A percentile compares a stretch with the other conserved stretches of the same genome.
These are phyloP conservation scores for Platismatia glauca DNA, from an alignment of 495 filamentous ascomycete genomes.

Conservation along the genomic window DNA sequence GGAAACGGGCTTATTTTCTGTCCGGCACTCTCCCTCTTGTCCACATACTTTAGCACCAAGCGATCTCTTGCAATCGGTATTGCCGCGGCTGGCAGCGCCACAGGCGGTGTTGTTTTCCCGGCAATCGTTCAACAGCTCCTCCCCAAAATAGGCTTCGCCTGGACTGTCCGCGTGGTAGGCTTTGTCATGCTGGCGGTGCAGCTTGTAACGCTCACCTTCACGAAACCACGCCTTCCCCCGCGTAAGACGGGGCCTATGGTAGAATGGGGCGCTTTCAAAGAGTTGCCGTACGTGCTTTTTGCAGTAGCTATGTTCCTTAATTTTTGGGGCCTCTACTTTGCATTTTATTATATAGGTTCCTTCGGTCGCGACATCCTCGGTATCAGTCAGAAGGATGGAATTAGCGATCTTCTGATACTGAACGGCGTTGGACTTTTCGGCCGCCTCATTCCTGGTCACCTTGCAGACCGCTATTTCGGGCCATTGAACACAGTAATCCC, in stretches of 20 bases:
- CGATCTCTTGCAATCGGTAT: conserved; percentile 61
- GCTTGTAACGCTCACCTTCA: conserved; percentile 43
- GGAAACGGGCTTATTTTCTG: conserved; percentile 67
- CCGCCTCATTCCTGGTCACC: conserved; percentile 47
- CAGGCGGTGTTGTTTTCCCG: conserved; percentile 71
- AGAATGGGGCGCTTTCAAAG: conserved; percentile 59
- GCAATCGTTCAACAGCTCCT: conserved; percentile 61
- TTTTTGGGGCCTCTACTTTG: conserved; percentile 64
- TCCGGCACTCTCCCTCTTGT: conserved; percentile 55
- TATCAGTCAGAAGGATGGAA: conserved; percentile 43
- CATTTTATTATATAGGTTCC: conserved; percentile 40
- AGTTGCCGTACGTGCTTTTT: conserved; percentile 59
- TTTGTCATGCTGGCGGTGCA: conserved; percentile 59
- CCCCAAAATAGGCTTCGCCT: conserved; percentile 61
- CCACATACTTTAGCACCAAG: conserved; percentile 65
- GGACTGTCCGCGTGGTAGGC: conserved; percentile 68
- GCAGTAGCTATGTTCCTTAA: conserved; percentile 54
- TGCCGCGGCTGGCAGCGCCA: conserved; percentile 57
- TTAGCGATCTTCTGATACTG: conserved; percentile 56
- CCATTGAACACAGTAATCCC: conserved; percentile 47
- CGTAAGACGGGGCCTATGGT: conserved; percentile 54
- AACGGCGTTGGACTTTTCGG: conserved; percentile 55
- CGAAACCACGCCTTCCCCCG: conserved; percentile 55
- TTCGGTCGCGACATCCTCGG: conserved; percentile 53
- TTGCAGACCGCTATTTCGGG: conserved; percentile 51